Conservation (phyloP, 2,329 filamentous ascomycete species). For the Diplodia corticola region DNA sequence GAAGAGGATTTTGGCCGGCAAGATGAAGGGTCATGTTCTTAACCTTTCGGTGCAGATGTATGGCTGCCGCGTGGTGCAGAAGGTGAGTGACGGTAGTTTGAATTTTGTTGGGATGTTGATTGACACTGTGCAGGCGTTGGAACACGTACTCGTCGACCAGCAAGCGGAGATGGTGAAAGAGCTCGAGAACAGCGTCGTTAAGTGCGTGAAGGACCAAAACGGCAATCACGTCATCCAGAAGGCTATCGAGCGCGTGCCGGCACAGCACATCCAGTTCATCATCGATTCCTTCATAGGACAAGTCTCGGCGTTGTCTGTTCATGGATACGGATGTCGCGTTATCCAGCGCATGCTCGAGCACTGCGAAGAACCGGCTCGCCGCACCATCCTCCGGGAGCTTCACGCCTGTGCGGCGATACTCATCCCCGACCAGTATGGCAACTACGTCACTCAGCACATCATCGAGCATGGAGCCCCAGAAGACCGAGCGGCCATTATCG, state of each 20-base stretch:
- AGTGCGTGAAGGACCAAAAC: slow-evolving; percentile 81
- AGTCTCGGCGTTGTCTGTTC: slow-evolving; percentile 70
- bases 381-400: slow-evolving; percentile 74
- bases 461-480: slow-evolving; percentile 74
- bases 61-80: slow-evolving; percentile 93
- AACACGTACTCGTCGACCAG: slow-evolving; percentile 89
- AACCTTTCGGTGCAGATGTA: slow-evolving; percentile 85
- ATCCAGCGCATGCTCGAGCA: slow-evolving; percentile 89
- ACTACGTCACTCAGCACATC: slow-evolving; percentile 94
- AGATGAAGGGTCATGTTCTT: slow-evolving; percentile 84
- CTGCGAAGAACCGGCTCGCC: slow-evolving; percentile 70
- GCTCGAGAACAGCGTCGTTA: slow-evolving; percentile 72
- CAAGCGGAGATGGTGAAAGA: slow-evolving; percentile 82
- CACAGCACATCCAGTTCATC: slow-evolving; percentile 79
- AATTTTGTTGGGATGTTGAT: slow-evolving; percentile 11
- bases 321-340: slow-evolving; percentile 87
- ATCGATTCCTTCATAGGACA: slow-evolving; percentile 76
- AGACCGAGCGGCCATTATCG: slow-evolving; percentile 72
- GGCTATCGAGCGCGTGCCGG: slow-evolving; percentile 78
- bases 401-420: slow-evolving; percentile 70
- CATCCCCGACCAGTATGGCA: slow-evolving; percentile 86
- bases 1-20: slow-evolving; percentile 80
- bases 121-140: slow-evolving; percentile 65
- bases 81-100: slow-evolving; percentile 55
- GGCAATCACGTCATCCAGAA: slow-evolving; percentile 98